Evolutionary conservation across 1,284 basidiomycete genomes (phyloP), one percentile per base, ranked within the genome.

Genomic region (Ustilago curta): DNA sequence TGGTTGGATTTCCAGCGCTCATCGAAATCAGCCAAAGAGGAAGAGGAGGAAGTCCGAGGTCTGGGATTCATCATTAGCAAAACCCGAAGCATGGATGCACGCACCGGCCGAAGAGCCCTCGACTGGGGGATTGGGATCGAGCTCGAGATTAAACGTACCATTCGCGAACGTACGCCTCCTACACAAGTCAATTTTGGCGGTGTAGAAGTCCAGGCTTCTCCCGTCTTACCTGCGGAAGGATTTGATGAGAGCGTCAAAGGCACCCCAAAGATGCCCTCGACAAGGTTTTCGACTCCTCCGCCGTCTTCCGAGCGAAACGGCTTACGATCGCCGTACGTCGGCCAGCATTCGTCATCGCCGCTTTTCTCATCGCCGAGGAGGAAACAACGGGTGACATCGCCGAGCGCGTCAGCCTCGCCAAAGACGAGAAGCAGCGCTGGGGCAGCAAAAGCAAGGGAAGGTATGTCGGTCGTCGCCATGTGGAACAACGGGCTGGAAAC

Each of bases 401-500:
- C 52, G 1, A 54, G 61, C 7, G 50, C 59, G 0, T 48, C 61
- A 1, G 56, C 56, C 0, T 67, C 70, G 23, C 70, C 60, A 1
- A 61, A 66, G 35, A 29, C 43, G 9, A 39, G 61, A 19, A 70
- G 68, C 48, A 55, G 44, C 19, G 35, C 40, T 0, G 63, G 52
- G 2, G 32, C 43, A 3, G 60, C 43, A 1, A 75, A 75, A 25
- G 73, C 73, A 12, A 49, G 73, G 8, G 73, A 76, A 18, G 64
- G 64, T 1, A 81, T 82, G 82, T 78, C 75, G 35, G 59, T 81
- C 4, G 65, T 83, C 2, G 82, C 82, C 7, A 55, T 81, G 47
- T 84, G 82, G 82, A 83, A 82, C 65, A 79, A 77, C 29, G 82
- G 82, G 1, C 31, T 81, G 27, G 82, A 83, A 19, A 74, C 68